Evolutionary conservation across 2,329 filamentous ascomycete species (phyloP).

Genomic region (Alternaria rosae): DNA sequence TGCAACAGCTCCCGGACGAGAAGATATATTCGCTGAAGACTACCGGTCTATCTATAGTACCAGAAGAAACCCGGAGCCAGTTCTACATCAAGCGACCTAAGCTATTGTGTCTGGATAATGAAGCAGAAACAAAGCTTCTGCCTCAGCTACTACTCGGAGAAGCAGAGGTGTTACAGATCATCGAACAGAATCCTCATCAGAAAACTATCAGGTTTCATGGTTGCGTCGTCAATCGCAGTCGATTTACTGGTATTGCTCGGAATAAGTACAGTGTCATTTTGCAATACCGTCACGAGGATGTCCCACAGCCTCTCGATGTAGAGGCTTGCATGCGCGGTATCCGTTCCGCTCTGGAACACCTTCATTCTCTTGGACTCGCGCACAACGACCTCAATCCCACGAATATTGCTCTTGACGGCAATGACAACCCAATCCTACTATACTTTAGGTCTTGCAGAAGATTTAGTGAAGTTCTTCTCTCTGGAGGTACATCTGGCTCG

Average conservation of each 20-base stretch:
- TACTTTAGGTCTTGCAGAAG: slow-evolving; percentile 20
- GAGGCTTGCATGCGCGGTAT: slow-evolving; percentile 29
- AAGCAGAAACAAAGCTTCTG: slow-evolving; percentile 36
- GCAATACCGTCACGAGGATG: slow-evolving; percentile 10
- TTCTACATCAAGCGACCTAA: slow-evolving; percentile 44
- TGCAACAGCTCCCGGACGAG: not conserved
- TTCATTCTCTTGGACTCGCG: slow-evolving; percentile 38
- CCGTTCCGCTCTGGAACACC: slow-evolving; percentile 39
- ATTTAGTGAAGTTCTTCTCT: slow-evolving; percentile 14
- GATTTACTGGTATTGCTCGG: too few relatives aligned
- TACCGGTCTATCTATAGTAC: slow-evolving; percentile 9
- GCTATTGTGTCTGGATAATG: slow-evolving; percentile 35
- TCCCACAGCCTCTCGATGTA: slow-evolving; percentile 22
- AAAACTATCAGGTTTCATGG: too few relatives aligned
- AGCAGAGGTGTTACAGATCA: slow-evolving; percentile 30
- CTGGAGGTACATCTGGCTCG: slow-evolving; percentile 15
- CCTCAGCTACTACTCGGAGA: slow-evolving; percentile 37
- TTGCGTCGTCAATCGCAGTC: too few relatives aligned
- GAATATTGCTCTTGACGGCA: slow-evolving; percentile 10
- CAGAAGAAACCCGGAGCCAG: slow-evolving; percentile 10
- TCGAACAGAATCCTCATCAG: slow-evolving; percentile 36
- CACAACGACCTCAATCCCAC: slow-evolving; percentile 16
- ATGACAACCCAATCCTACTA: slow-evolving; percentile 14
- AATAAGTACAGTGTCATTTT: slow-evolving; percentile 35
- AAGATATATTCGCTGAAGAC: not conserved